A percentile compares a stretch with the other conserved stretches of the same genome.
These are phyloP conservation scores for Lachancea fermentati DNA, from an alignment of 805 yeast genomes.

Conservation along the genomic window DNA sequence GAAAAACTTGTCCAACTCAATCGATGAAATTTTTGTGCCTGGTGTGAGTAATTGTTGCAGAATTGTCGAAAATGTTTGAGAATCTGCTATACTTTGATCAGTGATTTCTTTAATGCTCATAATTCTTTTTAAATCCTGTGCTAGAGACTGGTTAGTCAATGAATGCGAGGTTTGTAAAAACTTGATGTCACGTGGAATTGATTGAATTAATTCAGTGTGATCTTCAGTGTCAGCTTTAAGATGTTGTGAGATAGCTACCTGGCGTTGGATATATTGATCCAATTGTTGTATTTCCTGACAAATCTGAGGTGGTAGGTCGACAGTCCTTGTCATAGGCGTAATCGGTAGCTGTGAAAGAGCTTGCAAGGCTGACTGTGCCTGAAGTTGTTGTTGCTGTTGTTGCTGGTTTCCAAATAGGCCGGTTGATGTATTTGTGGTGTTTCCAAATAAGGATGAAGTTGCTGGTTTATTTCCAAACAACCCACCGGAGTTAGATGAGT, in stretches of 20 bases:
- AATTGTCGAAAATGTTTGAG: conserved; percentile 48
- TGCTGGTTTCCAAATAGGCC: conserved; percentile 18
- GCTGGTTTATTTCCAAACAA: conserved; percentile 34
- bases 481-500: conserved; percentile 24
- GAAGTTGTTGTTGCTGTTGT: conserved; percentile 21
- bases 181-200: conserved; percentile 68
- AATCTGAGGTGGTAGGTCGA: conserved; percentile 65
- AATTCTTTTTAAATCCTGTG: conserved; percentile 43
- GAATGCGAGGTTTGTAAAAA: conserved; percentile 56
- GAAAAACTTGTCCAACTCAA: conserved; percentile 54
- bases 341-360: conserved; percentile 43
- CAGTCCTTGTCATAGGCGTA: conserved; percentile 69
- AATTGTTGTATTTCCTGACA: conserved; percentile 65
- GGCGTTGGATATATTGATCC: conserved; percentile 67
- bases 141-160: conserved; percentile 59
- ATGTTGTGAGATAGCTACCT: conserved; percentile 65
- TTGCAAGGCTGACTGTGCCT: conserved; percentile 37
- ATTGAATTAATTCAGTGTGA: conserved; percentile 57
- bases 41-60: conserved; percentile 46
- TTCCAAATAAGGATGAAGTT: conserved; percentile 34
- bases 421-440: conserved; percentile 11
- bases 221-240: conserved; percentile 55
- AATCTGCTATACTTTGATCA: conserved; percentile 37
- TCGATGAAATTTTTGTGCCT: conserved; percentile 50
- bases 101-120: conserved; percentile 41